Evolutionary conservation across 2,329 filamentous ascomycete genomes (phyloP).

Genomic region (Alternaria metachromatica): DNA sequence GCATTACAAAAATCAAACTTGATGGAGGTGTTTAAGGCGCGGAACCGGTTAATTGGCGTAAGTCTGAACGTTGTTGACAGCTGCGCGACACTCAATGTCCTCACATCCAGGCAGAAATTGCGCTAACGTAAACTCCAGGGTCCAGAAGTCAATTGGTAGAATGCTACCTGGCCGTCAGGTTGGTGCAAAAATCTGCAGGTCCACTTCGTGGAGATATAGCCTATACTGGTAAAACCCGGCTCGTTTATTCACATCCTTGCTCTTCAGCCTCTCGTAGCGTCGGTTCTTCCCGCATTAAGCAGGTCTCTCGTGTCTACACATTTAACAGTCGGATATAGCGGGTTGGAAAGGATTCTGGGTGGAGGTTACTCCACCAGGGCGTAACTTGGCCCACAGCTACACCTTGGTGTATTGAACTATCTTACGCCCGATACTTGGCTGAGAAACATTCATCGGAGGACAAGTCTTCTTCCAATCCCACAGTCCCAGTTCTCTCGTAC

Average conservation of each 20-base stretch:
- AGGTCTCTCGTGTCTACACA: background rate
- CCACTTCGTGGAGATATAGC: background rate
- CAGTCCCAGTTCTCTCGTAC: background rate
- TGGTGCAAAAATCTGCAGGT: background rate
- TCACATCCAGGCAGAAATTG: background rate
- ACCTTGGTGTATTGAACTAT: background rate
- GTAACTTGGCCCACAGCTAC: background rate
- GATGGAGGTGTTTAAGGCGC: background rate
- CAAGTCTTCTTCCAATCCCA: background rate
- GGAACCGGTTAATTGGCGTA: background rate
- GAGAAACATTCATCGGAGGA: background rate
- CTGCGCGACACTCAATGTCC: background rate
- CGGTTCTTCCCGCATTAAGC: background rate
- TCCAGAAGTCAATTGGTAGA: background rate
- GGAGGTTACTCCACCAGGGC: background rate
- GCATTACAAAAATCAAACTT: background rate
- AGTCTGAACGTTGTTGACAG: background rate
- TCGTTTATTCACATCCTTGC: background rate
- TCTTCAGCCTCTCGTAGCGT: background rate
- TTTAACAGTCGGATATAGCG: background rate
- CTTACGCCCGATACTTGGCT: background rate
- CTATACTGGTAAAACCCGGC: background rate
- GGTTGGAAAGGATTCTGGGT: background rate
- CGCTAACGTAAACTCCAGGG: background rate
- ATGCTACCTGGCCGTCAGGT: background rate